Percentiles rank a stretch among this genome's conserved stretches.
phyloP scores from a whole-genome alignment of 1,139 yeast genomes.

The Wickerhamomyces sp. region DNA sequence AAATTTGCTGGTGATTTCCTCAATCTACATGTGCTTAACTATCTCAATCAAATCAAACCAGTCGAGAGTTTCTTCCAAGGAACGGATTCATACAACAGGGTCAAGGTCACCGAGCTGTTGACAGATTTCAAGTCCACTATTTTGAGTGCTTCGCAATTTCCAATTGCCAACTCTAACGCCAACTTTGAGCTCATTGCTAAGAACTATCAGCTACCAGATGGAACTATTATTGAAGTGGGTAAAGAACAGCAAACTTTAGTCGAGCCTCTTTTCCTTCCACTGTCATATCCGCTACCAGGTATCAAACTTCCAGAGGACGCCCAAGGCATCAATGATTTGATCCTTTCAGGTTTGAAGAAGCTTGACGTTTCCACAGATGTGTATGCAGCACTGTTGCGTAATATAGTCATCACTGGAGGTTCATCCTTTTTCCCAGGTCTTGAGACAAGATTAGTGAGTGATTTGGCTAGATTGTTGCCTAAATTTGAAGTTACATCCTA shows the following conservation, averaged over 20 bases:
- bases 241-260: constrained; percentile 40
- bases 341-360: constrained; percentile 38
- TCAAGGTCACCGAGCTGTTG: constrained; percentile 37
- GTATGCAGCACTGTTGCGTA: constrained; percentile 41
- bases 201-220: constrained; percentile 45
- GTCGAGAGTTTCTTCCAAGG: constrained; percentile 18
- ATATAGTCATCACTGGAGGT: constrained; percentile 65
- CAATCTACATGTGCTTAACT: constrained; percentile 41
- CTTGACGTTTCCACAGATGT: constrained; percentile 34
- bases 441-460: constrained; percentile 56
- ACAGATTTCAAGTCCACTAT: constrained; percentile 46
- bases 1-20: constrained; percentile 68
- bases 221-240: constrained; percentile 31
- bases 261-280: constrained; percentile 55
- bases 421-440: constrained; percentile 55
- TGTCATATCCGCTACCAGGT: constrained; percentile 28
- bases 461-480: constrained; percentile 49
- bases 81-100: constrained; percentile 44
- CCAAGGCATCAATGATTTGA: constrained; percentile 41
- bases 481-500: constrained; percentile 38
- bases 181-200: constrained; percentile 24
- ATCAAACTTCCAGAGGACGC: constrained; percentile 28
- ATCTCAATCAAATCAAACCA: constrained; percentile 13
- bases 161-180: constrained; percentile 26
- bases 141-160: constrained; percentile 32